Evolutionary conservation across 306 rosid species (phyloP), one percentile per base, ranked within the genome.

Genomic region (Bauhinia variegata): DNA sequence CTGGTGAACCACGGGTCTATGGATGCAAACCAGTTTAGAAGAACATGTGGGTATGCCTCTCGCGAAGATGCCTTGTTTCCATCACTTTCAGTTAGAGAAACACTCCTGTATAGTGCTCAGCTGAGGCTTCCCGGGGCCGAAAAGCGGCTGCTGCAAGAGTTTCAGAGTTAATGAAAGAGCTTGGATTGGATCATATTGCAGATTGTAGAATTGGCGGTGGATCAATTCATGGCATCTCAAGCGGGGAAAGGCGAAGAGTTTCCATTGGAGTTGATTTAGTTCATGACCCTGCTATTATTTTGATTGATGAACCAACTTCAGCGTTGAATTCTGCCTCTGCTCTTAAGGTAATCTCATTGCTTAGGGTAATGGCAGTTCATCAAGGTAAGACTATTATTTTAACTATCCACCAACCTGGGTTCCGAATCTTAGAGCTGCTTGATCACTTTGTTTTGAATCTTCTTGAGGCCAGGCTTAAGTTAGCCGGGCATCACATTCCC

Each of bases 301-400:
- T 92, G 80, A 89, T 92, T 47, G 98, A 92, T 61, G 98, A 92
- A 68, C 96, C 98, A 66, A 92, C 98, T 72, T 92, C 98, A 49
- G 98, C 96, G 5, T 70, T 92, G 89, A 96, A 92, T 81, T 92
- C 98, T 60, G 95, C 87, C 69, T 92, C 98, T 70, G 98, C 98
- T 56, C 83, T 92, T 76, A 87, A 78, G 38, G 87, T 92, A 13
- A 70, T 89, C 60, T 83, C 91, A 61, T 68, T 89, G 85, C 98
- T 92, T 63, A 92, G 83, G 70, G 62, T 78, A 46, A 85, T 92
- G 89, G 92, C 83, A 55, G 60, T 78, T 32, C 76, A 77, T 60
- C 93, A 89, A 76, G 91, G 93, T 54, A 89, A 87, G 88, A 89
- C 96, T 0, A 75, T 89, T 67, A 61, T 92, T 67, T 47, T 92